Evolutionary conservation across 768 basidiomycete genomes (phyloP).

Genomic region (Guyanaporus albipodus): DNA sequence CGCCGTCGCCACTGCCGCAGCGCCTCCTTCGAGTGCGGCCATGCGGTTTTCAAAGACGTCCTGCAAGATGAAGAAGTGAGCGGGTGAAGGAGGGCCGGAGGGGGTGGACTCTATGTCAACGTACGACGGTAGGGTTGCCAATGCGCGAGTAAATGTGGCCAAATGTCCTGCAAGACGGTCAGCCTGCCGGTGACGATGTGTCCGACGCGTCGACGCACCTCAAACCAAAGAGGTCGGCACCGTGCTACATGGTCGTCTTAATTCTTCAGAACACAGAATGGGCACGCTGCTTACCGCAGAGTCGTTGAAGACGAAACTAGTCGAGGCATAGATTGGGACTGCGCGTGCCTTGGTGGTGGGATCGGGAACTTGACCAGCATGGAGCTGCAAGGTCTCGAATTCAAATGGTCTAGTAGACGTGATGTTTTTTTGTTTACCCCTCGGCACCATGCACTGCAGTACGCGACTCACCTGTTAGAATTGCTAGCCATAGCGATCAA

Average conservation of each 20-base stretch:
- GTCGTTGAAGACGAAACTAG: slow-evolving; percentile 55
- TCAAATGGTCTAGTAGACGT: slow-evolving; percentile 37
- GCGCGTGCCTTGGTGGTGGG: slow-evolving; percentile 56
- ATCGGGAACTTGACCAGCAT: slow-evolving; percentile 55
- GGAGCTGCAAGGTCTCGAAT: slow-evolving; percentile 62
- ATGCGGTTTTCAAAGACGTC: slow-evolving; percentile 66
- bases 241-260: slow-evolving; percentile 39
- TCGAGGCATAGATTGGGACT: slow-evolving; percentile 57
- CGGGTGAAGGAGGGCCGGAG: neutral
- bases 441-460: neutral
- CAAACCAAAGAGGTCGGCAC: slow-evolving; percentile 50
- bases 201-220: slow-evolving; percentile 21
- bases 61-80: slow-evolving; percentile 20
- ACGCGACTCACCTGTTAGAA: slow-evolving; percentile 17
- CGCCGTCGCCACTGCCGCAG: slow-evolving; percentile 51
- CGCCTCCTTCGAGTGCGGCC: slow-evolving; percentile 60
- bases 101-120: too few relatives aligned
- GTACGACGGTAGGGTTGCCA: slow-evolving; percentile 52
- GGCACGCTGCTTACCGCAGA: slow-evolving; percentile 44
- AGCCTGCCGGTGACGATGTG: neutral
- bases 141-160: slow-evolving; percentile 56
- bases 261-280: too few relatives aligned
- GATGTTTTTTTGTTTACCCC: neutral
- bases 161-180: slow-evolving; percentile 26
- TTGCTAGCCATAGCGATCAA: slow-evolving; percentile 21